These are phyloP conservation scores for Acanthochlamys bracteata DNA, from an alignment of 106 monocot genomes.

Conservation along the genomic window DNA sequence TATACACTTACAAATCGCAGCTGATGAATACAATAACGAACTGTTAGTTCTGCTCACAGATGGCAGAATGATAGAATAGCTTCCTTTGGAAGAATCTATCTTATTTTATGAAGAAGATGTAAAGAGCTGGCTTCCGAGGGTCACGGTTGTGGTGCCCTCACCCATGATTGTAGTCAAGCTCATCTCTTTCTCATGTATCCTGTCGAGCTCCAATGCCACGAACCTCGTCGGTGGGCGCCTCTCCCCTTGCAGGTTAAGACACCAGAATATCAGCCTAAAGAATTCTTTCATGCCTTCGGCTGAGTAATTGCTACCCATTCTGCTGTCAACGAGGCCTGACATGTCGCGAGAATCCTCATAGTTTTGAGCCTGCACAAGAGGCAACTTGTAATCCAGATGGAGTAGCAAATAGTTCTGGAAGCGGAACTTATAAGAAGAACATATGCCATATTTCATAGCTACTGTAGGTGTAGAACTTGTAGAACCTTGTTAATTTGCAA, in stretches of 20 bases:
- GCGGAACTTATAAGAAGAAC: too few species aligned
- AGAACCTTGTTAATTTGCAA: too few species aligned
- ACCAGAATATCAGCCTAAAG: constrained; percentile 45
- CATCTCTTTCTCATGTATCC: constrained; percentile 78
- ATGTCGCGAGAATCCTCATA: constrained; percentile 39
- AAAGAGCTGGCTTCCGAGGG: constrained; percentile 84
- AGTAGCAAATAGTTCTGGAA: neutral
- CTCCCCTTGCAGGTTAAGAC: constrained; percentile 33
- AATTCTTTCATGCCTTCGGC: constrained; percentile 73
- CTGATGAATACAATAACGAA: too few species aligned
- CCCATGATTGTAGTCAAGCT: constrained; percentile 76
- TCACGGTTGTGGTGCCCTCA: constrained; percentile 69
- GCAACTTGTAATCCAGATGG: neutral
- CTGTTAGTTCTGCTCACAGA: too few species aligned
- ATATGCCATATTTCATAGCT: too few species aligned
- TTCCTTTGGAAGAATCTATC: neutral
- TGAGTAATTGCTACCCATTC: constrained; percentile 67
- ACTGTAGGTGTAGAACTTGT: too few species aligned
- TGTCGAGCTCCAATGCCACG: constrained; percentile 52
- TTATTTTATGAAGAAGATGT: constrained; percentile 10
- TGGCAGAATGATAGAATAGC: too few species aligned
- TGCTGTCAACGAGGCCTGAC: constrained; percentile 37
- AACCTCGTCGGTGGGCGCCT: constrained; percentile 56
- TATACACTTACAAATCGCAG: too few species aligned
- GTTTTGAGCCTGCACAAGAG: constrained; percentile 50